These are phyloP conservation scores for Tricholoma hemisulphureum DNA, from an alignment of 768 basidiomycete genomes.

Conservation along the genomic window DNA sequence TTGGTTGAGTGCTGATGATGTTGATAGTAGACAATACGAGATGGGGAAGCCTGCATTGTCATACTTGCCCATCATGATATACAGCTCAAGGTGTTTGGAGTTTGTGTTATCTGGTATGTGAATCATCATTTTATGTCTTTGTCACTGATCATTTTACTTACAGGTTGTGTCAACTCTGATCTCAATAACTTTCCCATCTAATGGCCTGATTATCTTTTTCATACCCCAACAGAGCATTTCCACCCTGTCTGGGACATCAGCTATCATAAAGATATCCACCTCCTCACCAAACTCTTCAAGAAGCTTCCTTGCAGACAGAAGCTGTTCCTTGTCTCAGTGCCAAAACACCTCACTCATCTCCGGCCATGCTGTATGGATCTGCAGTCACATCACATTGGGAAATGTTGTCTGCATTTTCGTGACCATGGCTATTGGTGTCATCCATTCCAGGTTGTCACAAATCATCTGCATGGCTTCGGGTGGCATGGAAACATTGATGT, in stretches of 20 bases:
- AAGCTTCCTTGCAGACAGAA: slow-evolving; percentile 20
- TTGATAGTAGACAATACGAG: slow-evolving; percentile 23
- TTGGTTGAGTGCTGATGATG: slow-evolving; percentile 16
- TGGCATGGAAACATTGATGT: neutral
- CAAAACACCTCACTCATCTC: slow-evolving; percentile 26
- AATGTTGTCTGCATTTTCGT: slow-evolving; percentile 30
- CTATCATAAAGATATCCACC: slow-evolving; percentile 11
- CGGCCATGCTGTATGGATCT: slow-evolving; percentile 29
- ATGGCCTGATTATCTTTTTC: slow-evolving; percentile 10
- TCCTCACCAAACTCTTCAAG: slow-evolving; percentile 13
- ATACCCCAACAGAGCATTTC: slow-evolving; percentile 21
- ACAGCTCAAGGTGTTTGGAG: slow-evolving; percentile 22
- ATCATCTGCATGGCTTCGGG: neutral
- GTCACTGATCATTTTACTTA: slow-evolving; percentile 8
- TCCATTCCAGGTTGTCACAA: slow-evolving; percentile 5
- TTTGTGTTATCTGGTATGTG: slow-evolving; percentile 20
- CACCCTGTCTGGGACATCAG: slow-evolving; percentile 17
- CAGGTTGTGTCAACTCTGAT: slow-evolving; percentile 20
- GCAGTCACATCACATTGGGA: slow-evolving; percentile 21
- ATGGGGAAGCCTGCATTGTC: slow-evolving; percentile 26
- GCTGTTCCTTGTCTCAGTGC: slow-evolving; percentile 20
- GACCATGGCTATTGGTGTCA: slow-evolving; percentile 27
- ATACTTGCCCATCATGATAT: slow-evolving; percentile 22
- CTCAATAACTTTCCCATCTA: slow-evolving; percentile 15
- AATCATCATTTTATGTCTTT: neutral